Evolutionary conservation across 1,284 basidiomycete genomes (phyloP), one percentile per base, ranked within the genome.

Genomic region (Boletus sp.): DNA sequence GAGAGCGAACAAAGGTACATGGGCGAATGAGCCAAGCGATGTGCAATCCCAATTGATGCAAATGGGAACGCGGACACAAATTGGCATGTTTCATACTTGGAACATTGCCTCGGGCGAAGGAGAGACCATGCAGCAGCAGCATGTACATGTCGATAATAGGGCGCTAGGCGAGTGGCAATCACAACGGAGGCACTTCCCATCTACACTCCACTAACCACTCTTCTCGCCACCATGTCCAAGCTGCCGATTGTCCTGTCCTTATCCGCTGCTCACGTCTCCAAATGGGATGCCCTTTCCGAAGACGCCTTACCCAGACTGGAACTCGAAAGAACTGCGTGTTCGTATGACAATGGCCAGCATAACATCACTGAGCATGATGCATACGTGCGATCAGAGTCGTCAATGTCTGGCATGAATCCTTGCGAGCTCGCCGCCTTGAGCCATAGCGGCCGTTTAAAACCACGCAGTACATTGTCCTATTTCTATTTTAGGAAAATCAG

Each of bases 191-290:
- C 22, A 2, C 22, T n/a, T 44, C 23, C 36, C 16, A 9, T 30
- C 10, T 3, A 26, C 14, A 22, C 16, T 29, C 16, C 26, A 29
- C 39, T 10, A 14, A 30, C 47, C 22, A 10, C 12, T 10, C 26
- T 9, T 12, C 27, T 36, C 12, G 13, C 20, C 19, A 32, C 39
- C 30, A 57, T 62, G 61, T 50, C 53, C 37, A 44, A 44, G 19
- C 26, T 57, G 14, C 39, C 56, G 13, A 44, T 64, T n/a, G 32
- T n/a, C 3, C 46, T 51, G 20, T 20, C 64, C 20, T 62, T 62
- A 40, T 62, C 60, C 2, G 60, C 60, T 14, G 50, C 58, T 14
- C 64, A 62, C n/a, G 8, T 40, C 26, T 51, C 60, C 12, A 57
- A 52, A 44, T 65, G 62, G 64, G 60, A 62, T 20, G 12, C 47